Conservation (phyloP, 2,329 filamentous ascomycete species). For the Septoria petroselini region DNA sequence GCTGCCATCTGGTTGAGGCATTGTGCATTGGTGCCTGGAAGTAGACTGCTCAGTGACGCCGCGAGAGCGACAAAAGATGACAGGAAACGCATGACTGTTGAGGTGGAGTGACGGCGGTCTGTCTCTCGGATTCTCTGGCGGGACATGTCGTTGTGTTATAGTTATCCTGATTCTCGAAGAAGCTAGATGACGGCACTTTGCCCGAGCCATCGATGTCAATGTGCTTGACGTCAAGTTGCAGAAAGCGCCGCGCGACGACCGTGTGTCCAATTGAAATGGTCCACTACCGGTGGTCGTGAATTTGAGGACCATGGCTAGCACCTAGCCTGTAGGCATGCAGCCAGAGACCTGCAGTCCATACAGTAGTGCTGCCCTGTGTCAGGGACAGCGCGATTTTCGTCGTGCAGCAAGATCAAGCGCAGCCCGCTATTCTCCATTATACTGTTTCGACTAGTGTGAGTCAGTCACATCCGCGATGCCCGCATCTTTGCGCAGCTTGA, state of each 20-base stretch:
- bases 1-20: conserved; percentile 27
- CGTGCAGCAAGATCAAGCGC: too few relatives aligned
- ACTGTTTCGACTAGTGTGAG: too few relatives aligned
- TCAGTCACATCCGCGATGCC: too few relatives aligned
- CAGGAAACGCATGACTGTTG: background rate
- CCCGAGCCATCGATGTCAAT: background rate
- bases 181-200: background rate
- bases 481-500: too few relatives aligned
- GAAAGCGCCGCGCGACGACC: background rate
- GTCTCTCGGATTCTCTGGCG: background rate
- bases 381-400: too few relatives aligned
- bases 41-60: background rate
- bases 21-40: conserved; percentile 16
- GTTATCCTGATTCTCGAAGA: background rate
- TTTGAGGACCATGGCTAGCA: too few relatives aligned
- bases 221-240: background rate
- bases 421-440: too few relatives aligned
- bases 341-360: too few relatives aligned
- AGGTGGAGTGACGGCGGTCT: conserved; percentile 24
- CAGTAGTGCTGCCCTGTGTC: too few relatives aligned
- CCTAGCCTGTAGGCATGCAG: too few relatives aligned
- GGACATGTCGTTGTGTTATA: background rate
- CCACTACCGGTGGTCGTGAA: too few relatives aligned
- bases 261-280: too few relatives aligned
- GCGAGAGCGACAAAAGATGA: background rate